A percentile compares a stretch with the other conserved stretches of the same genome.
Conservation (phyloP, 495 filamentous ascomycete genomes). For the Trichoderma gamsii region DNA sequence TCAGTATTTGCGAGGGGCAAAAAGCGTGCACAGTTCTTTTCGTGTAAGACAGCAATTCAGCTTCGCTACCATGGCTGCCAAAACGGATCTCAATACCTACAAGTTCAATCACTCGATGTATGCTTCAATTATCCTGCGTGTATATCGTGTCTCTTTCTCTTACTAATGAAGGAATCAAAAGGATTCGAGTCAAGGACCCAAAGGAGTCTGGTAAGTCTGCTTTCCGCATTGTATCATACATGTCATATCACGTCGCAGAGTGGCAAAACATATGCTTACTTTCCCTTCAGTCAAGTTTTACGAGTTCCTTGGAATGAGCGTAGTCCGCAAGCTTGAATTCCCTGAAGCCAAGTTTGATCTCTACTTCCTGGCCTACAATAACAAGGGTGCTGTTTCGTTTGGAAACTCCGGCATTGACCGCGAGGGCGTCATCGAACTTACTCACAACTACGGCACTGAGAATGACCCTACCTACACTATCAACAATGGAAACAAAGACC, state of each 20-base stretch:
- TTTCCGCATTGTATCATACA: neutral
- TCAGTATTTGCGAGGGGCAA: neutral
- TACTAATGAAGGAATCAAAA: constrained; percentile 38
- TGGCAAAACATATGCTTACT: neutral
- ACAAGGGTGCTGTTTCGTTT: constrained; percentile 50
- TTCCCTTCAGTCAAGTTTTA: constrained; percentile 74
- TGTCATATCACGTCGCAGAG: neutral
- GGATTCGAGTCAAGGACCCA: constrained; percentile 93
- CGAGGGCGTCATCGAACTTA: constrained; percentile 85
- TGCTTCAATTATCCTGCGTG: constrained; percentile 29
- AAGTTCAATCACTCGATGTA: constrained; percentile 81
- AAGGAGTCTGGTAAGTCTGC: constrained; percentile 57
- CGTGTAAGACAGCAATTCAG: constrained; percentile 8
- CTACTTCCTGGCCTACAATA: constrained; percentile 76
- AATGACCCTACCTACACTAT: constrained; percentile 74
- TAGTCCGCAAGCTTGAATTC: constrained; percentile 67
- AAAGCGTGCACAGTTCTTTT: neutral
- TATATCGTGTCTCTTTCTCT: too few species aligned
- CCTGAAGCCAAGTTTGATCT: constrained; percentile 82
- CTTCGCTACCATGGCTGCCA: constrained; percentile 57
- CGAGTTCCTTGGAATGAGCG: constrained; percentile 81
- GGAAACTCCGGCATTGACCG: constrained; percentile 71
- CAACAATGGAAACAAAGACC: constrained; percentile 85
- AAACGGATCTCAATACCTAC: constrained; percentile 72
- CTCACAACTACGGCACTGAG: constrained; percentile 96